A percentile compares a stretch with the other conserved stretches of the same genome.
Conservation (phyloP, 2,329 filamentous ascomycete species). For the Fusarium bulbicola region DNA sequence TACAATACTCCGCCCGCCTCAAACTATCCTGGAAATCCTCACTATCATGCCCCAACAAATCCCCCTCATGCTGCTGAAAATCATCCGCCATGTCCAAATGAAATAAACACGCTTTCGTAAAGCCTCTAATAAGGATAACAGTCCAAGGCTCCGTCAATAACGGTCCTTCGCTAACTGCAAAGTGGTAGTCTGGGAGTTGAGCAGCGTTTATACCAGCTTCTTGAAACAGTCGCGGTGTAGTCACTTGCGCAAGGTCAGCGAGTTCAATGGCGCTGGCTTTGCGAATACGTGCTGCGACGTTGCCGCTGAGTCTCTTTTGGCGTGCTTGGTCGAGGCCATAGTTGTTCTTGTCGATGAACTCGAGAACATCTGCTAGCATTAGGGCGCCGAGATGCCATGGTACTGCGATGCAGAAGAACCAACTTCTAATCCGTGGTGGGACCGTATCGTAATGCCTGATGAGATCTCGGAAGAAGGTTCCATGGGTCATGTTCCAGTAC, state of each 20-base stretch:
- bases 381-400: not conserved
- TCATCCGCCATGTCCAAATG: not conserved
- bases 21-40: not conserved
- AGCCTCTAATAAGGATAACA: not conserved
- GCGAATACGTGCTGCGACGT: not conserved
- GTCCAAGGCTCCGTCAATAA: not conserved
- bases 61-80: not conserved
- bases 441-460: not conserved
- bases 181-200: not conserved
- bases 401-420: not conserved
- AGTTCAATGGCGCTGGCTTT: not conserved
- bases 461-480: not conserved
- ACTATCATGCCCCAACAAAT: not conserved
- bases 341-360: not conserved
- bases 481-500: not conserved
- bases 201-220: not conserved
- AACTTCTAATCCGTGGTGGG: not conserved
- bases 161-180: fast-evolving
- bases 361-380: not conserved
- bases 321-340: not conserved
- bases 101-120: not conserved
- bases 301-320: not conserved
- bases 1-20: not conserved
- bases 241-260: not conserved
- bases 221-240: fast-evolving